Conservation (phyloP, 164 flowering plant genomes). For the Macadamia integrifolia region DNA sequence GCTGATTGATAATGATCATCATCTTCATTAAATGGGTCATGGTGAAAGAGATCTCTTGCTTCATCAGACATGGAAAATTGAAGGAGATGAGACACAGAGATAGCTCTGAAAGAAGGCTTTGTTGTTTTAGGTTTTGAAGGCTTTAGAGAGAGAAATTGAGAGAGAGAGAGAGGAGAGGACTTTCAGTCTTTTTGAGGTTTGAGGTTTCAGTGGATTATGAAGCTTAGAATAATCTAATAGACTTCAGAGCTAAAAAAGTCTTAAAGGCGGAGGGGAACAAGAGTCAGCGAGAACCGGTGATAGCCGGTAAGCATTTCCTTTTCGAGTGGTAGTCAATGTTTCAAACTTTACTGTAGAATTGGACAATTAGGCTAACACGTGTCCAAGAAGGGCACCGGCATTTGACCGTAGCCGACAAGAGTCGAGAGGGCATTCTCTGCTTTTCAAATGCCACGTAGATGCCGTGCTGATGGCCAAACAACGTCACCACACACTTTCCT, state of each 20-base stretch:
- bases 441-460: neutral
- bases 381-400: constrained; percentile 28
- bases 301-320: neutral
- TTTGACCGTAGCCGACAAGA: constrained; percentile 33
- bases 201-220: too few species aligned
- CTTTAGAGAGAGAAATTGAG: neutral
- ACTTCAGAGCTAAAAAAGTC: neutral
- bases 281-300: constrained; percentile 19
- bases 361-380: constrained; percentile 23
- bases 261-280: too few species aligned
- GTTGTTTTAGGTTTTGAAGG: neutral
- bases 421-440: constrained; percentile 13
- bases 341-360: constrained; percentile 9
- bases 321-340: constrained; percentile 20
- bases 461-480: constrained; percentile 1
- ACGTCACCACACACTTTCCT: constrained; percentile 8
- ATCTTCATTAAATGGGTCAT: constrained; percentile 21
- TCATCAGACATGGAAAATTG: constrained; percentile 26
- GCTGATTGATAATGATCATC: constrained; percentile 1
- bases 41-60: constrained; percentile 28
- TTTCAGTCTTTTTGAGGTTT: too few species aligned
- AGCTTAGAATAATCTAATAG: neutral
- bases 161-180: neutral
- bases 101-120: constrained; percentile 1
- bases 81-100: constrained; percentile 10